Conservation (phyloP, 1,139 yeast species). For the Taphrina wiesneri region DNA sequence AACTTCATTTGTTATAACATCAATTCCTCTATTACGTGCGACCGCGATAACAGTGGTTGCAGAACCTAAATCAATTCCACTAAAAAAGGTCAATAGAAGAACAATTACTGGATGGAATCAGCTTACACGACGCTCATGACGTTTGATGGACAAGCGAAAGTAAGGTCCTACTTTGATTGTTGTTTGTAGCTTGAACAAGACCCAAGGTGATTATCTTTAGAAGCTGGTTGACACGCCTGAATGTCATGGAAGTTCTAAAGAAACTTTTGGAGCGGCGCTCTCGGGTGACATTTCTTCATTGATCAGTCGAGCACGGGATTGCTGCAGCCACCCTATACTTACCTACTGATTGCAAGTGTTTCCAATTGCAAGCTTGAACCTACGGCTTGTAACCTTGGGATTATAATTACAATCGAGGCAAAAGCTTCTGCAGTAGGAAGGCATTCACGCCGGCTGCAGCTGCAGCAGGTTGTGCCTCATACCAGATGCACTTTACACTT, state of each 20-base stretch:
- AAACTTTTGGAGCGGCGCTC: conserved; percentile 5
- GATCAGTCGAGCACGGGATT: too few species aligned
- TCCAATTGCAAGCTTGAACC: too few species aligned
- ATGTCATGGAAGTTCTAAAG: conserved; percentile 7
- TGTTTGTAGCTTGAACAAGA: not conserved
- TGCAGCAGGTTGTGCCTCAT: too few species aligned
- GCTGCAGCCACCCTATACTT: too few species aligned
- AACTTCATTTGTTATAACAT: conserved; percentile 95
- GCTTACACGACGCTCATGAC: conserved; percentile 22
- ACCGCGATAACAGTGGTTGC: conserved; percentile 91
- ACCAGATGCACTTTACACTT: too few species aligned
- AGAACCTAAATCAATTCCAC: conserved; percentile 96
- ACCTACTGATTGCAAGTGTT: too few species aligned
- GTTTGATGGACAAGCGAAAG: not conserved
- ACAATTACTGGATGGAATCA: not conserved
- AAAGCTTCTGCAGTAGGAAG: too few species aligned
- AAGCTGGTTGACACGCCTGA: too few species aligned
- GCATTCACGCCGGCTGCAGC: too few species aligned
- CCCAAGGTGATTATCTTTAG: too few species aligned
- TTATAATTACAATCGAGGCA: too few species aligned
- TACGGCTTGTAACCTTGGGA: too few species aligned
- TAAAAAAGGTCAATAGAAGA: not conserved
- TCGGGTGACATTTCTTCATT: not conserved
- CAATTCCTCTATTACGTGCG: conserved; percentile 98
- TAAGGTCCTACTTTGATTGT: not conserved